Percentiles rank a stretch among this genome's conserved stretches.
Conservation (phyloP, 768 basidiomycete species). For the Gloeophyllum trabeum region DNA sequence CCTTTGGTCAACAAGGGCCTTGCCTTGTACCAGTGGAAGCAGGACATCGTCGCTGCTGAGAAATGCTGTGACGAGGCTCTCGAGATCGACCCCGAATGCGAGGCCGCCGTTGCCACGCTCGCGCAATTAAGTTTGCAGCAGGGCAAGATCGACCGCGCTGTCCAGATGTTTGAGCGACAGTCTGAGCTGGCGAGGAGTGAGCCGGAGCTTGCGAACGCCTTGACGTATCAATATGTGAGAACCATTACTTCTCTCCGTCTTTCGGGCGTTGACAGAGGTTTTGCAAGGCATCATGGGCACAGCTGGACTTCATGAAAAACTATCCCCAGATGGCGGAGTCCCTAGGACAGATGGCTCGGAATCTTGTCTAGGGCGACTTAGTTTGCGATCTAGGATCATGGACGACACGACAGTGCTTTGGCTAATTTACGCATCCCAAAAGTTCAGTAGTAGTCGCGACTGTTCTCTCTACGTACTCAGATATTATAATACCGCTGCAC, state of each 20-base stretch:
- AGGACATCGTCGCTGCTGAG: conserved; percentile 78
- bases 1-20: conserved; percentile 98
- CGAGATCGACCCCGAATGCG: conserved; percentile 83
- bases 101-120: conserved; percentile 91
- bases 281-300: conserved; percentile 67
- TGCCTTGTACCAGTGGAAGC: conserved; percentile 90
- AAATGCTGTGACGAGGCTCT: conserved; percentile 82
- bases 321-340: conserved; percentile 82
- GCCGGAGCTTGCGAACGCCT: conserved; percentile 68
- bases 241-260: not conserved
- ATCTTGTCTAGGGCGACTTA: conserved; percentile 17
- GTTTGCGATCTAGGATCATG: no score
- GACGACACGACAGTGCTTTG: no score
- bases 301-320: conserved; percentile 70
- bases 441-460: not conserved
- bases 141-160: conserved; percentile 76
- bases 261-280: not conserved
- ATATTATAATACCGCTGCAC: not conserved
- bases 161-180: conserved; percentile 78
- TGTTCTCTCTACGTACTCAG: not conserved
- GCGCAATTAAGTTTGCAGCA: conserved; percentile 91
- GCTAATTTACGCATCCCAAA: no score
- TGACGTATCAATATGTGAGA: conserved; percentile 73
- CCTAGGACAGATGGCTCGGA: conserved; percentile 35
- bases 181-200: conserved; percentile 84